Percentiles rank a stretch among this genome's conserved stretches.
These are phyloP conservation scores for Arabidopsis hybrid DNA, from an alignment of 441 rosid species.

Conservation along the genomic window DNA sequence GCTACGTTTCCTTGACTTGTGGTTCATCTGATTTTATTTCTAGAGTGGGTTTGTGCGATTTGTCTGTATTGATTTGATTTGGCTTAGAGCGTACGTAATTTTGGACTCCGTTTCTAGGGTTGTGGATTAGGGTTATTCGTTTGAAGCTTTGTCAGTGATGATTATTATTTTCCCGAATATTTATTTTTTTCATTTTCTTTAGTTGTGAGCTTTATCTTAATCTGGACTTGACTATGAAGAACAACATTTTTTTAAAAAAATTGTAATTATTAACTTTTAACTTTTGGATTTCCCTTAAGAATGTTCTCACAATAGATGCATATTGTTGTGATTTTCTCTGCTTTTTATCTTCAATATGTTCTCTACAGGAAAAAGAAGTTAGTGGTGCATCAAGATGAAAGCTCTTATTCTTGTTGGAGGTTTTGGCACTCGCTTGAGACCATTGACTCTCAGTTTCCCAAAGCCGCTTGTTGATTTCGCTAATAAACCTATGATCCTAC, in stretches of 20 bases:
- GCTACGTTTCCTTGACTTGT: background rate
- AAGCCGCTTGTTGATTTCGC: slow-evolving; percentile 4
- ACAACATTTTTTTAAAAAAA: background rate
- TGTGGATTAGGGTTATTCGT: background rate
- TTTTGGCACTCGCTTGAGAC: background rate
- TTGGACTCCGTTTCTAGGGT: background rate
- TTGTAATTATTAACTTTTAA: background rate
- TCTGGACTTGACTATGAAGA: background rate
- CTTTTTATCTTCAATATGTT: background rate
- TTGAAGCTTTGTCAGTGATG: background rate
- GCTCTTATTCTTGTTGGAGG: slow-evolving; percentile 5
- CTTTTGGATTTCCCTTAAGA: background rate
- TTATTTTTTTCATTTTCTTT: background rate
- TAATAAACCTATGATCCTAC: background rate
- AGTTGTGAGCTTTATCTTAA: background rate
- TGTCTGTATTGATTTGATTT: background rate
- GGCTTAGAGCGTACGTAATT: background rate
- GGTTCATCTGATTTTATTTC: background rate
- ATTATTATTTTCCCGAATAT: background rate
- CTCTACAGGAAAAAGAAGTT: background rate
- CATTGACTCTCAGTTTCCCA: slow-evolving; percentile 2
- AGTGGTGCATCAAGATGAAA: background rate
- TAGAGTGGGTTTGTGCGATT: background rate
- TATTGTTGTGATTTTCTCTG: background rate
- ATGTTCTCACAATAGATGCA: background rate